Base-by-base conservation (phyloP, 768 basidiomycete species). In the Tephrocybe sp. region DNA sequence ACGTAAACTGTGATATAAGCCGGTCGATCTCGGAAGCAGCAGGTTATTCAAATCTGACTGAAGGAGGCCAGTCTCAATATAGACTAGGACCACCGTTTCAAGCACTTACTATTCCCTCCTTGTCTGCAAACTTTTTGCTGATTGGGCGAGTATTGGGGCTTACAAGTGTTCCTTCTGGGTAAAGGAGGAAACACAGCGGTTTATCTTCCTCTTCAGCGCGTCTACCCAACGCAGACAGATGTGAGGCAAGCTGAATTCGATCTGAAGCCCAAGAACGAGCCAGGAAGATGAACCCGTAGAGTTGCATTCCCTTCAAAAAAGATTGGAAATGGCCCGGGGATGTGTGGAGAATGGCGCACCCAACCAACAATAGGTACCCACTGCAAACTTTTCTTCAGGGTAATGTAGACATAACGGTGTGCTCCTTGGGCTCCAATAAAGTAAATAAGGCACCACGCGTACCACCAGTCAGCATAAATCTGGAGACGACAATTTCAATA, bases 81-180 rank as follows among this genome's bases (percentile, higher is more conserved):
- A n/a, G 40, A 4, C 12, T 16, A 49, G 11, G 15, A 4, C 9
- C 10, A 11, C 11, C 31, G 27, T 47, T 8, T 8, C 4, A 43
- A 39, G n/a, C 30, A 79, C 94, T 70, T 61, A 95, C 94, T 49
- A 95, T 83, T 5, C 88, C 90, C 60, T 84, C 80, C 69, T 90
- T 93, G 49, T 92, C 85, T 4, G 94, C 93, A 62, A 84, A 98
- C 59, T 85, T 86, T 69, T 81, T 83, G 66, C 89, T 94, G 56
- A 87, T 75, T 0, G 91, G 92, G 40, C 91, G 69, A 3, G 94
- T 98, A 53, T 93, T 74, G 54, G 80, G 77, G 65, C 91, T 93
- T 12, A 94, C 87, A 22, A 98, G 84, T 3, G 95, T 97, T 24
- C 97, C 97, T 65, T 99, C 97, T 0, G 97, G 97, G 64, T 94